These are phyloP conservation scores for Saccharomycopsis sp. DNA, from an alignment of 805 yeast species.

Conservation along the genomic window DNA sequence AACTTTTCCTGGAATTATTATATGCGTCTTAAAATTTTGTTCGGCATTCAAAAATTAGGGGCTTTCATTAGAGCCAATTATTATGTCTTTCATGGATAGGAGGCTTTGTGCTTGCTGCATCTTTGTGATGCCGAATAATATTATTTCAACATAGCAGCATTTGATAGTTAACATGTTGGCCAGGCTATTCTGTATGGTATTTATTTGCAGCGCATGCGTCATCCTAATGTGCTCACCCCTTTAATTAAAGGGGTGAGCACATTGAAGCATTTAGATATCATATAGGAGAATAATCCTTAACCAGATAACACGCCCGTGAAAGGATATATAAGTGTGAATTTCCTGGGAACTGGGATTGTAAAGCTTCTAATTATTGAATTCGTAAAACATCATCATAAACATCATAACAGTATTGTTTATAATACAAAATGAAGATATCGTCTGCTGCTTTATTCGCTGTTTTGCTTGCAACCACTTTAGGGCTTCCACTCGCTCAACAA, in stretches of 20 bases:
- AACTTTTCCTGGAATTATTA: too few species aligned
- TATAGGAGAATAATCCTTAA: too few species aligned
- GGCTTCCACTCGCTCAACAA: neutral
- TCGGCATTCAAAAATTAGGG: neutral
- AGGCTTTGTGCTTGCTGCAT: neutral
- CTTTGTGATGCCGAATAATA: neutral
- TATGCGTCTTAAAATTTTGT: too few species aligned
- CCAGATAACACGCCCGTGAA: too few species aligned
- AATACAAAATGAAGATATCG: neutral
- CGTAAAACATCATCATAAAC: neutral
- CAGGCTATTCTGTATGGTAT: neutral
- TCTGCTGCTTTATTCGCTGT: neutral
- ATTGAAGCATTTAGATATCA: too few species aligned
- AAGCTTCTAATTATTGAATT: neutral
- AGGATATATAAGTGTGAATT: too few species aligned
- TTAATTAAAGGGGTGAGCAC: neutral
- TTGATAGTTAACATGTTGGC: neutral
- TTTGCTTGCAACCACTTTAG: neutral
- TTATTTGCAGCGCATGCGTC: too few species aligned
- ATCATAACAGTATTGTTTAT: neutral
- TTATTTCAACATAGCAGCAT: neutral
- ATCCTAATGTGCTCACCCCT: neutral
- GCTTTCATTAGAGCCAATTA: neutral
- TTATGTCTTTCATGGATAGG: neutral
- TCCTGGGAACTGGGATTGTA: too few species aligned